Evolutionary conservation across 495 filamentous ascomycete species (phyloP), one percentile per base, ranked within the genome.

Genomic region (Lepraria neglecta): DNA sequence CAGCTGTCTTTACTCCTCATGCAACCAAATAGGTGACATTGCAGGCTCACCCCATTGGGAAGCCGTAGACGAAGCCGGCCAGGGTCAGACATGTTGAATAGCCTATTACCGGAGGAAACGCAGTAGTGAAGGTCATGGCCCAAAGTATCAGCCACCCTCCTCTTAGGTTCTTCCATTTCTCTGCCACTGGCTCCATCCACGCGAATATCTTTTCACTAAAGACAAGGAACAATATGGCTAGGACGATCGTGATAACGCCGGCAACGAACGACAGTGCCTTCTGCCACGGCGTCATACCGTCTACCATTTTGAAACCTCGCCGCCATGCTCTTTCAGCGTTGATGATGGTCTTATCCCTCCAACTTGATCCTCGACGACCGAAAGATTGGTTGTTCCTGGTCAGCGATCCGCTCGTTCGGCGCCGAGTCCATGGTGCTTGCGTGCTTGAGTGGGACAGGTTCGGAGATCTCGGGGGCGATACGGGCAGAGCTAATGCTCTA

Each of bases 61-160:
- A 86, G 0, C 91, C 95, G 75, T 90, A 98, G n/a, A 98, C 83
- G 70, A 96, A 96, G 0, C 94, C 94, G 14, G 89, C 77, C 31
- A 95, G 77, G 1, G 91, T 96, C n/a, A 95, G 80, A 61, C 85
- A 84, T 0, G 88, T 89, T 31, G 86, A 88, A 77, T 95, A 97
- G 9, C 94, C 94, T 67, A 98, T 87, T 62, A 96, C 69, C 3
- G 94, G 94, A 3, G 94, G 94, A 72, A 98, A 96, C 0, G 87
- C 90, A 10, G 87, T 84, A 38, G 82, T 71, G 69, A 91, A 92
- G 21, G 86, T 88, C 68, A 90, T 73, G 1, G 82, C 68, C 84
- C 90, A 97, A 27, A 96, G 74, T 24, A 96, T 80, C 52, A 90
- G 73, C 82, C 89, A 96, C 12, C 88, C 94, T 54, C 79, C 80